These are phyloP conservation scores for Trametes villosa DNA, from an alignment of 768 basidiomycete genomes.

Conservation along the genomic window DNA sequence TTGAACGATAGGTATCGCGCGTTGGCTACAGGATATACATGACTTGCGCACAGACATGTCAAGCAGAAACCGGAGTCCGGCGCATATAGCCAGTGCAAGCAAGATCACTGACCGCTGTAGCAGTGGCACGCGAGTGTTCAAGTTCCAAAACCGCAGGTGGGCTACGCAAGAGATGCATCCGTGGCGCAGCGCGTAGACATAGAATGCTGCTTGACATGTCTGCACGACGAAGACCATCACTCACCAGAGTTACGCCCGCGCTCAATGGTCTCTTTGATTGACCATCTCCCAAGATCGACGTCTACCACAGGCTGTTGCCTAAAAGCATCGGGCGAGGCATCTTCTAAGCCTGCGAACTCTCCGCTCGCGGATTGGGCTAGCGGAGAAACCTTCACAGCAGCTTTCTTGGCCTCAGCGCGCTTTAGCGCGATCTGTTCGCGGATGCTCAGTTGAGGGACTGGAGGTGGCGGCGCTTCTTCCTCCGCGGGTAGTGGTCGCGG, in stretches of 20 bases:
- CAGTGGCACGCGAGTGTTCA: no score
- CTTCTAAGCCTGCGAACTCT: constrained; percentile 50
- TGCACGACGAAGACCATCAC: constrained; percentile 23
- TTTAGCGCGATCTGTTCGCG: constrained; percentile 81
- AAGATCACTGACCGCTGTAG: neutral
- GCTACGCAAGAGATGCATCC: neutral
- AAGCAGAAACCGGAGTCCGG: constrained; percentile 1
- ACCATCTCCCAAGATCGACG: constrained; percentile 65
- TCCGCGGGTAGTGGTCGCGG: constrained; percentile 11
- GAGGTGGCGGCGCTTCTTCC: constrained; percentile 16
- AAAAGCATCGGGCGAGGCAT: constrained; percentile 44
- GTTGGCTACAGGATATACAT: constrained; percentile 49
- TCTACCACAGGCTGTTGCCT: constrained; percentile 45
- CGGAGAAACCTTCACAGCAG: constrained; percentile 31
- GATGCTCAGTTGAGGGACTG: constrained; percentile 52
- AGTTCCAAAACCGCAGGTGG: no score
- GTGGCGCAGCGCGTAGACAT: neutral
- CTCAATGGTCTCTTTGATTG: constrained; percentile 76
- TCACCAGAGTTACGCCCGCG: constrained; percentile 78
- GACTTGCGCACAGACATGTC: constrained; percentile 22
- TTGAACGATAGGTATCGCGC: constrained; percentile 42
- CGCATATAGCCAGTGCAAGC: neutral
- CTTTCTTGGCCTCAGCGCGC: constrained; percentile 78
- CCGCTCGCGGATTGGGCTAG: constrained; percentile 1
- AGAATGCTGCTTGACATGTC: constrained; percentile 22